Evolutionary conservation across 345 rosid genomes (phyloP), one percentile per base, ranked within the genome.

Genomic region (Populus nigra): DNA sequence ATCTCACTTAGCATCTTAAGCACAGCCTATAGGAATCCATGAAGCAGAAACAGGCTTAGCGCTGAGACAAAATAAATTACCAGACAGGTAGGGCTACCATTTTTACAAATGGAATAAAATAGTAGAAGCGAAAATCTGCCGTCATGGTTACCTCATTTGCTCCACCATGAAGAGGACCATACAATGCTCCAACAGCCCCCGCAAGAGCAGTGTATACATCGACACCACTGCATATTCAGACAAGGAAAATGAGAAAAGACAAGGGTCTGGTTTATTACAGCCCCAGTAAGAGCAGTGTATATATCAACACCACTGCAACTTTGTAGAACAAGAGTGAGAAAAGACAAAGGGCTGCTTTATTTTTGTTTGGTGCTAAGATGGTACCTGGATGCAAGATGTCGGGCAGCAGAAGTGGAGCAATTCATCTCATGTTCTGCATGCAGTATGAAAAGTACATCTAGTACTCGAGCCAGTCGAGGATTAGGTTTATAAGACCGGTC

Each of bases 361-460:
- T 20, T 82, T 39, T 43, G 75, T 45, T 68, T 68, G 59, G 65
- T 1, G 62, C 38, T 72, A 73, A 78, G 69, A 78, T 68, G 29
- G 72, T 27, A 92, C 99, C 98, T 91, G 47, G 97, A 96, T 65
- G 99, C 97, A 79, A 96, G 99, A 86, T 96, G 99, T 65, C 96
- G 86, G 50, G 97, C 96, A 85, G 99, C 97, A 84, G 98, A 78
- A 13, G 99, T 92, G 12, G 98, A 96, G 76, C 98, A 96, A 75
- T 94, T 94, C 98, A 94, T 92, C 84, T 96, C 98, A 86, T 96
- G 99, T 82, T 96, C 99, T 7, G 99, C 97, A 79, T 94, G 99
- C 72, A 96, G 83, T 75, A 96, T 90, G 86, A 96, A 94, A 80
- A 96, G 95, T 45, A 94, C 69, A 75, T 96, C 99, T 47, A 96